phyloP scores from a whole-genome alignment of 192 early-diverging fungal species.

The Coemansia sp. region DNA sequence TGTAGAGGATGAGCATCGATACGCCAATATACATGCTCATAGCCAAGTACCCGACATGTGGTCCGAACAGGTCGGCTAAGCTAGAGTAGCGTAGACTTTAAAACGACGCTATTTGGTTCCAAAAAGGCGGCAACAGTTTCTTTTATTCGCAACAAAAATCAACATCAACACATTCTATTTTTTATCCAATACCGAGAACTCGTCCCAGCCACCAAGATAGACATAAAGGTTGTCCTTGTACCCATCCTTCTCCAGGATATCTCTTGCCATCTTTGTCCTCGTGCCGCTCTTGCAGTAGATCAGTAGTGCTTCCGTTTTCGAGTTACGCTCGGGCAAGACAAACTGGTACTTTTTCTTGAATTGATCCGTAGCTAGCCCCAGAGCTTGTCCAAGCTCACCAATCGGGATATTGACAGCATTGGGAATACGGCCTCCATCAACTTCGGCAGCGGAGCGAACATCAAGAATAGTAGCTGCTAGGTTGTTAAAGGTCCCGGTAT shows the following conservation, averaged over 20 bases:
- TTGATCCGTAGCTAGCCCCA: slow-evolving; percentile 8
- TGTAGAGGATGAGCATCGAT: too few relatives aligned
- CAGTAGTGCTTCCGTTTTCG: slow-evolving; percentile 7
- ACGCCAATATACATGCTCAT: too few relatives aligned
- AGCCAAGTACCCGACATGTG: too few relatives aligned
- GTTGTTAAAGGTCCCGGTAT: slow-evolving; percentile 5
- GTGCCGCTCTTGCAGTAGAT: slow-evolving; percentile 33
- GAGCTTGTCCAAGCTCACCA: slow-evolving; percentile 13
- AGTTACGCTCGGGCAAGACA: slow-evolving; percentile 13
- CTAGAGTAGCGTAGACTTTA: too few relatives aligned
- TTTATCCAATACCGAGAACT: slow-evolving; percentile 1
- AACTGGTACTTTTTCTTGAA: slow-evolving; percentile 23
- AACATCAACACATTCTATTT: neutral
- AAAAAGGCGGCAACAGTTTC: too few relatives aligned
- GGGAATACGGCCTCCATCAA: slow-evolving; percentile 16
- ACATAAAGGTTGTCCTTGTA: slow-evolving; percentile 29
- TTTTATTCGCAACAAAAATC: too few relatives aligned
- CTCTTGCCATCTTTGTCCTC: slow-evolving; percentile 18
- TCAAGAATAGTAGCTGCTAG: slow-evolving; percentile 23
- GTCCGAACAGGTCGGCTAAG: too few relatives aligned
- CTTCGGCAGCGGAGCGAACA: slow-evolving; percentile 25
- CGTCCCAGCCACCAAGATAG: slow-evolving; percentile 29
- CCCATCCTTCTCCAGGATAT: neutral
- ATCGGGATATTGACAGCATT: slow-evolving; percentile 29
- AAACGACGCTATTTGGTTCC: too few relatives aligned